Base-by-base conservation (phyloP, 805 yeast species). In the Lipomyces yamadae region DNA sequence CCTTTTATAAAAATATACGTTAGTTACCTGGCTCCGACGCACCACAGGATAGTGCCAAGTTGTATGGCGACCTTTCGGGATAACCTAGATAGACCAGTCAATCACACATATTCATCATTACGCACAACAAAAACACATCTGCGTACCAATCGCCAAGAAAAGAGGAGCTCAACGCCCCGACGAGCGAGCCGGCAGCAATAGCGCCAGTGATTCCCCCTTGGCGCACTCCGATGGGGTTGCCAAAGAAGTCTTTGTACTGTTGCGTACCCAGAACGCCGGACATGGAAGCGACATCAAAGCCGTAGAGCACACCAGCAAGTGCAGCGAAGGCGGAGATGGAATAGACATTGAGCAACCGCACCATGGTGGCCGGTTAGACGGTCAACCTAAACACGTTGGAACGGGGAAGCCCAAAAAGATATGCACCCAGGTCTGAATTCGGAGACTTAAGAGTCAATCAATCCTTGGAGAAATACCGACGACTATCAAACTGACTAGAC, bases 241-340 rank as follows among this genome's bases (percentile, higher is more conserved):
- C 53, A 18, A 13, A 48, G 30, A n/a, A 48, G 6, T 15, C 11
- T 48, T 48, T n/a, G 29, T 48, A 48, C 53, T 24, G 11, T 48
- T 48, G 53, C 18, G 29, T 48, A 48, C 53, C 53, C 53, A 48
- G 18, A 7, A 48, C 29, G 53, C 53, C 53, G 11, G 53, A 48
- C 53, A 48, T 48, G 29, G 53, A 48, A 24, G 53, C 18, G 29
- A 48, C 53, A 24, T 48, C 53, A 48, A 48, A 48, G 53, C 53
- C 53, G 18, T n/a, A n/a, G 11, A 48, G 53, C 53, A 48, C 53
- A 48, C 53, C 53, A 24, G 29, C 53, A 7, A 48, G 53, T 6
- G 53, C 53, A 48, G 29, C 29, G 53, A 48, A 48, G 15, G 53
- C 6, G 8, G 53, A 48, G 53, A 48, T 48, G 29, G 53, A 11